These are phyloP conservation scores for Flaveria floridana DNA, from an alignment of 140 eudicot genomes.

Conservation along the genomic window DNA sequence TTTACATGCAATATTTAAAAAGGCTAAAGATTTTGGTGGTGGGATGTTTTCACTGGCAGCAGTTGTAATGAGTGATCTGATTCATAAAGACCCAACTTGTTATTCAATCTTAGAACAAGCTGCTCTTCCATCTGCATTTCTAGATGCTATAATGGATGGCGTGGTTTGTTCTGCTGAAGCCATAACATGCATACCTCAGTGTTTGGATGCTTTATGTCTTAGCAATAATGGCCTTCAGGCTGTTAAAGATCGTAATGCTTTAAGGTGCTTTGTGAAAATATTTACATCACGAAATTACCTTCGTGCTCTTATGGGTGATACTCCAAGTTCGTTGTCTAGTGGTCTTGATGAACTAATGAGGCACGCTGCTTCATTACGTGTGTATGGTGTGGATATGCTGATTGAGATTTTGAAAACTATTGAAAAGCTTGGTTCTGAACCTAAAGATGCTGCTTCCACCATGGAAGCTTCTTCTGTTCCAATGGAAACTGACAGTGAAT, in stretches of 20 bases:
- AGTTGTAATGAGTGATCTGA: slow-evolving; percentile 94
- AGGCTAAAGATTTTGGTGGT: slow-evolving; percentile 97
- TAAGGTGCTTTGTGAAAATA: slow-evolving; percentile 93
- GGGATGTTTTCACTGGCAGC: slow-evolving; percentile 97
- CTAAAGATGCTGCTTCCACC: slow-evolving; percentile 49
- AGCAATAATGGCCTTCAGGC: slow-evolving; percentile 89
- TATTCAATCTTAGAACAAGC: slow-evolving; percentile 86
- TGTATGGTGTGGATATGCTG: slow-evolving; percentile 84
- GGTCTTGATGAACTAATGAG: slow-evolving; percentile 99
- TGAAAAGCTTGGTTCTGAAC: slow-evolving; percentile 67
- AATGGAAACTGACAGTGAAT: slow-evolving; percentile 82
- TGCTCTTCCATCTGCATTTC: slow-evolving; percentile 88
- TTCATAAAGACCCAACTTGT: slow-evolving; percentile 96
- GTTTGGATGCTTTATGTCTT: slow-evolving; percentile 94
- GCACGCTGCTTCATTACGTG: slow-evolving; percentile 87
- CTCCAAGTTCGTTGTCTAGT: slow-evolving; percentile 84
- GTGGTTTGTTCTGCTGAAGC: slow-evolving; percentile 98
- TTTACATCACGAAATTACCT: slow-evolving; percentile 74
- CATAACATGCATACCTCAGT: slow-evolving; percentile 97
- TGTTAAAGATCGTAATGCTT: slow-evolving; percentile 90
- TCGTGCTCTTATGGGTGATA: slow-evolving; percentile 85
- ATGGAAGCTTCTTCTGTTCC: slow-evolving; percentile 59
- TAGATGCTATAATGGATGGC: slow-evolving; percentile 93
- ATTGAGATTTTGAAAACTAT: slow-evolving; percentile 76
- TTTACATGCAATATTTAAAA: slow-evolving; percentile 66